Evolutionary conservation across 768 basidiomycete species (phyloP).

Genomic region (Rhizopogon sp.): DNA sequence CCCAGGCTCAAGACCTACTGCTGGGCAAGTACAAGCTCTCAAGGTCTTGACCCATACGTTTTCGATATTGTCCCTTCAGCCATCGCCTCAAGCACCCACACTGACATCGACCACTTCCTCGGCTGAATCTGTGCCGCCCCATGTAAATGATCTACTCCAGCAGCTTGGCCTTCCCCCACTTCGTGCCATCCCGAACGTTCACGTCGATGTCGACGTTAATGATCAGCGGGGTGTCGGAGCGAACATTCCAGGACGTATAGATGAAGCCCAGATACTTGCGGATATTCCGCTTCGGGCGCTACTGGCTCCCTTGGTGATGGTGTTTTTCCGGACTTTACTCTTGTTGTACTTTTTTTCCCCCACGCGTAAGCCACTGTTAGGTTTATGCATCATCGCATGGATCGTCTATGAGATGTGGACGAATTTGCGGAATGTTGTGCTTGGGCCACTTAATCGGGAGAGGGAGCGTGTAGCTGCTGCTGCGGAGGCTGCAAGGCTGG

Average conservation of each 20-base stretch:
- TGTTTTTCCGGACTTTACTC: conserved; percentile 61
- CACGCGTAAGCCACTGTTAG: conserved; percentile 65
- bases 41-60: conserved; percentile 34
- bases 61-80: conserved; percentile 51
- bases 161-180: conserved; percentile 59
- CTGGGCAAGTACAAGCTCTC: conserved; percentile 55
- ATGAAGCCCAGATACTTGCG: conserved; percentile 35
- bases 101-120: conserved; percentile 22
- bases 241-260: conserved; percentile 11
- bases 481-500: conserved; percentile 12
- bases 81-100: conserved; percentile 26
- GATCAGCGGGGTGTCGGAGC: conserved; percentile 13
- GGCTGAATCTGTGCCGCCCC: conserved; percentile 32
- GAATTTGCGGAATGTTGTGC: conserved; percentile 47
- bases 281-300: conserved; percentile 65
- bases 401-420: conserved; percentile 75
- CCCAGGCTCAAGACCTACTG: conserved; percentile 43
- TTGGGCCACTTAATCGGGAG: conserved; percentile 33
- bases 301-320: conserved; percentile 60
- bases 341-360: conserved; percentile 77
- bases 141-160: conserved; percentile 58
- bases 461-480: conserved; percentile 19
- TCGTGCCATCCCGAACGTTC: conserved; percentile 29
- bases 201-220: conserved; percentile 10
- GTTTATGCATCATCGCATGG: conserved; percentile 61